A percentile compares a stretch with the other conserved stretches of the same genome.
Evolutionary conservation across 371 early-diverging fungal species (phyloP).

Genomic region (Mortierella sp.): DNA sequence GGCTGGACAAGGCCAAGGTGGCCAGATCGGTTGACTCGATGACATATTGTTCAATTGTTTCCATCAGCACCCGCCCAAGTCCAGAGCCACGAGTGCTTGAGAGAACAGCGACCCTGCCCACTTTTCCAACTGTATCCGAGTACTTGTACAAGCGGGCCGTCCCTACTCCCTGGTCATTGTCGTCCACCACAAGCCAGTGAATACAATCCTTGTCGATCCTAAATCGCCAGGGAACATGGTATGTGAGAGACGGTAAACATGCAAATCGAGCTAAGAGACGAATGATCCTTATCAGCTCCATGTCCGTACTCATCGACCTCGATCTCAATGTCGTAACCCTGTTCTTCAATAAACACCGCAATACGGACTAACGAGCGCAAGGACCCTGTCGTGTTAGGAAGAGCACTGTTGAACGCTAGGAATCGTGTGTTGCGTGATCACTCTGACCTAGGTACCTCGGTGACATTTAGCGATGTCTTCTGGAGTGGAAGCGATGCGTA

Average conservation of each 20-base stretch:
- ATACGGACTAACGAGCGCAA: slow-evolving; percentile 30
- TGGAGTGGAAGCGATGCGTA: slow-evolving; percentile 36
- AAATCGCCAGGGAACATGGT: neutral
- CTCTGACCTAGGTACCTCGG: slow-evolving; percentile 19
- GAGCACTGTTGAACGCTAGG: no score
- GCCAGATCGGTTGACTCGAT: slow-evolving; percentile 13
- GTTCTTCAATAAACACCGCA: slow-evolving; percentile 48
- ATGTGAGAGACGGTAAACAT: neutral
- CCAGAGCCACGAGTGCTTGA: slow-evolving; percentile 38
- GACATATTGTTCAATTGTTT: slow-evolving; percentile 26
- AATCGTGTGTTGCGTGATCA: neutral
- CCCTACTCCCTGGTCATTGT: slow-evolving; percentile 25
- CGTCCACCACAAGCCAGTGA: slow-evolving; percentile 48
- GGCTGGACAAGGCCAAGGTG: slow-evolving; percentile 34
- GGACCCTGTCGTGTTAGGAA: no score
- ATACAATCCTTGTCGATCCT: slow-evolving; percentile 46
- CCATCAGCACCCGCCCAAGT: slow-evolving; percentile 46
- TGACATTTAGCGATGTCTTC: slow-evolving; percentile 42
- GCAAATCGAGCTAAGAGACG: no score
- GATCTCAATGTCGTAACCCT: slow-evolving; percentile 35
- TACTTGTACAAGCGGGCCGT: slow-evolving; percentile 39
- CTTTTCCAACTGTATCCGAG: slow-evolving; percentile 36
- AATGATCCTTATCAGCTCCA: no score
- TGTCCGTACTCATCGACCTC: slow-evolving; percentile 50
- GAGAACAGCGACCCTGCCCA: slow-evolving; percentile 52